Evolutionary conservation across 2,329 filamentous ascomycete genomes (phyloP), one percentile per base, ranked within the genome.

Genomic region (Juglanconis oblonga): DNA sequence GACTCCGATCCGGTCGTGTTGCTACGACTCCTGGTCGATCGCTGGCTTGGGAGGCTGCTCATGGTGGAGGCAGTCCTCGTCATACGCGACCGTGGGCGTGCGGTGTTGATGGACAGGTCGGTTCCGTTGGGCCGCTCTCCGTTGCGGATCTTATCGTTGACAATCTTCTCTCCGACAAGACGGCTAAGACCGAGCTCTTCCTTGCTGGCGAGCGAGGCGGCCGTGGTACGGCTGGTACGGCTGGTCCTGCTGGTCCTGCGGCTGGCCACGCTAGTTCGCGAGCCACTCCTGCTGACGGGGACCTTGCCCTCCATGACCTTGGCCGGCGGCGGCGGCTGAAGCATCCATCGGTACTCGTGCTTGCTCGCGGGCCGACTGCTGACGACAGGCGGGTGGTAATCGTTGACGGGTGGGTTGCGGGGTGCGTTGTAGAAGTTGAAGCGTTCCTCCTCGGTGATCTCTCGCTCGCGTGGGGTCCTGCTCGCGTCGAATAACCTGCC

Each of bases 251-350:
- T 48, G 4, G 45, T 48, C 65, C 70, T 75, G 50, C 76, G 75
- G 58, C 79, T 84, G 29, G 78, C 73, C 51, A 77, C 78, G 67
- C 81, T 85, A 45, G 75, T 79, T 40, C 81, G 78, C 69, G 86
- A 90, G 40, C 79, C 78, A 64, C 84, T 88, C 57, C 87, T 78
- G 67, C 81, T 85, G 24, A 89, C 87, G 35, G 86, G 85, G 40
- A 90, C 85, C 72, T 93, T 95, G 65, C 92, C 93, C 65, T 89
- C 90, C 93, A 97, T 97, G 62, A 97, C 81, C 72, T 89, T 92
- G 59, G 93, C 92, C 38, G 88, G 85, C n/a, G 93, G 93, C 1
- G 92, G 92, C 2, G 93, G 93, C 70, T 96, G 91, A 55, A 96
- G 79, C 92, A 97, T 97, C 93, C 93, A 97, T 69, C 82, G 83